A percentile compares a stretch with the other conserved stretches of the same genome.
Evolutionary conservation across 257 asterid genomes (phyloP).

Genomic region (Solanum tacnaense): DNA sequence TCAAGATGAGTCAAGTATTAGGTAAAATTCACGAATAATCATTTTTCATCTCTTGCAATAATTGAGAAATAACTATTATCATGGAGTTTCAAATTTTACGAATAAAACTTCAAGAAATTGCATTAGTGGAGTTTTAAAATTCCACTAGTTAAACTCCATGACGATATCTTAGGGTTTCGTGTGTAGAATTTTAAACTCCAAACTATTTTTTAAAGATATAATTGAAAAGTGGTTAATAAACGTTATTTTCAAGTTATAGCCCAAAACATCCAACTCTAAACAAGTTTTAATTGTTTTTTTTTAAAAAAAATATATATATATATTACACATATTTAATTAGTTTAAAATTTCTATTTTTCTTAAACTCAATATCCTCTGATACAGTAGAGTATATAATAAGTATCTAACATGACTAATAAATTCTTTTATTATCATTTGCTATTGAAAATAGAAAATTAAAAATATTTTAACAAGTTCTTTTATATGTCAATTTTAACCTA

Average conservation of each 20-base stretch:
- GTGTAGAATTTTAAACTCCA: neutral
- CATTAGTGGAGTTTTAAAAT: neutral
- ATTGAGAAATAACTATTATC: neutral
- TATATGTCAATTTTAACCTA: no score
- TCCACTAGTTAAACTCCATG: neutral
- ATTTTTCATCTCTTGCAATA: neutral
- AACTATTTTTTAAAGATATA: neutral
- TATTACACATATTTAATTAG: no score
- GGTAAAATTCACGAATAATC: neutral
- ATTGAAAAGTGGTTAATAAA: neutral
- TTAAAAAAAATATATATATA: no score
- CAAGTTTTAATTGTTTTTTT: neutral
- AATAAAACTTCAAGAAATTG: neutral
- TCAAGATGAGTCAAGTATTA: no score
- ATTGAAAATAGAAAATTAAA: no score
- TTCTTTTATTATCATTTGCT: no score
- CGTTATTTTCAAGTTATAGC: neutral
- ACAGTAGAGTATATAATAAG: no score
- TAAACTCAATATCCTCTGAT: no score
- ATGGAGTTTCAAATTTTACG: fast-evolving
- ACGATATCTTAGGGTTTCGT: neutral
- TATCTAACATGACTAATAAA: no score
- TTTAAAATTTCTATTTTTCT: no score
- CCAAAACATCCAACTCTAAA: neutral
- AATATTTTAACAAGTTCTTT: no score